A percentile compares a stretch with the other conserved stretches of the same genome.
These are phyloP conservation scores for Scedosporium dehoogii DNA, from an alignment of 2,329 filamentous ascomycete species.

Conservation along the genomic window DNA sequence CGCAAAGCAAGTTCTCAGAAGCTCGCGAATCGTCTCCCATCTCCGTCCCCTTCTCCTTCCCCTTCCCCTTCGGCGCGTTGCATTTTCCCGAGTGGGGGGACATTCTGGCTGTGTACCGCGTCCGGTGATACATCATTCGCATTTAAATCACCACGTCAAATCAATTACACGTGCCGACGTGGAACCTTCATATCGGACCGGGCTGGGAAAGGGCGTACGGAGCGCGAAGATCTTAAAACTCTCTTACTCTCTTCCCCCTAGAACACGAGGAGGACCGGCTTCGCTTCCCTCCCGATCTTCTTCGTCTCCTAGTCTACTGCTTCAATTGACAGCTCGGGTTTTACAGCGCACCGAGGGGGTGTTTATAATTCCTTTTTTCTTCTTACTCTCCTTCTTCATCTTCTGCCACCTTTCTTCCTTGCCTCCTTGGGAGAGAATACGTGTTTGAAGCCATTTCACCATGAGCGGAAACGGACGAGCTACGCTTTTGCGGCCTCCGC, in stretches of 20 bases:
- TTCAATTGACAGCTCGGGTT: too few species aligned
- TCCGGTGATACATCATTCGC: not conserved
- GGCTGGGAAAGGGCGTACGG: too few species aligned
- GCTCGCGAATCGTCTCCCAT: not conserved
- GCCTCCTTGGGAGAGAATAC: not conserved
- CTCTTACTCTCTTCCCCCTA: too few species aligned
- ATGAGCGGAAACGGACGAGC: constrained; percentile 18
- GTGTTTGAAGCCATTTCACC: not conserved
- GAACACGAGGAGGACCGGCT: too few species aligned
- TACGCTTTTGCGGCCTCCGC: constrained; percentile 57
- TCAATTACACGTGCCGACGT: not conserved
- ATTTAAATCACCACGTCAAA: not conserved
- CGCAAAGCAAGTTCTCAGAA: not conserved
- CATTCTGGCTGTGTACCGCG: not conserved
- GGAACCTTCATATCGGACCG: too few species aligned
- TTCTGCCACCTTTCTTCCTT: not conserved
- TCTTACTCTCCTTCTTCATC: not conserved
- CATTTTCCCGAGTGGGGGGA: not conserved
- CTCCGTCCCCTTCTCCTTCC: not conserved
- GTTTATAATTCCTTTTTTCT: too few species aligned
- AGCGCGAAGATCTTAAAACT: too few species aligned
- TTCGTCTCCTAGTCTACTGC: too few species aligned
- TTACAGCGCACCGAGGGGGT: too few species aligned
- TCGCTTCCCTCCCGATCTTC: too few species aligned
- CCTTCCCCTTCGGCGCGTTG: not conserved